Percentiles rank a stretch among this genome's conserved stretches.
phyloP scores from a whole-genome alignment of 179 eudicot species.

The Actinidia arguta region DNA sequence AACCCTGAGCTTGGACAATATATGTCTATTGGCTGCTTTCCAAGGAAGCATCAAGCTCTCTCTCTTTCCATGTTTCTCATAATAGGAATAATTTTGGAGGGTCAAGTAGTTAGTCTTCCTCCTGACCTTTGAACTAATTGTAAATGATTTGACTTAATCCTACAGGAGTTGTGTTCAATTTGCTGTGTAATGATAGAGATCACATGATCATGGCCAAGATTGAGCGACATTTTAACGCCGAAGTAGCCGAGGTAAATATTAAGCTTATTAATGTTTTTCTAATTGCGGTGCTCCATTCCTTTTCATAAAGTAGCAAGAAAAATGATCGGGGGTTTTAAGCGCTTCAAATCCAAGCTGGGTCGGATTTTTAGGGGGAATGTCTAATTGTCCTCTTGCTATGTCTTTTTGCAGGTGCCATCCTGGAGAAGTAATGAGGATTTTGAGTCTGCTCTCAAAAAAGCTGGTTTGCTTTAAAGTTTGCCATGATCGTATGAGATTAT shows the following conservation, averaged over 20 bases:
- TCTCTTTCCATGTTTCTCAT: background rate
- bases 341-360: background rate
- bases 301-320: background rate
- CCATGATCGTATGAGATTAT: background rate
- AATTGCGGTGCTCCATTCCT: background rate
- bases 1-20: background rate
- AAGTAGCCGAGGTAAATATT: constrained; percentile 54
- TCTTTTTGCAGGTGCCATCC: constrained; percentile 58
- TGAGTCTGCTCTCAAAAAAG: constrained; percentile 30
- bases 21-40: background rate
- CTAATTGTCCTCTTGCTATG: background rate
- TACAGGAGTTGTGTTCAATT: constrained; percentile 82
- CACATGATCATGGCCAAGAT: constrained; percentile 63
- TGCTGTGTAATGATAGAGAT: constrained; percentile 60
- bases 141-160: background rate
- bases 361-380: background rate
- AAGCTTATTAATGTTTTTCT: background rate
- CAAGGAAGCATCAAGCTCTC: background rate
- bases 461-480: constrained; percentile 19
- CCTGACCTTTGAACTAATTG: background rate
- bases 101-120: background rate
- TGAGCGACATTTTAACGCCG: constrained; percentile 62
- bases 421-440: constrained; percentile 54
- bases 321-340: background rate
- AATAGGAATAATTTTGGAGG: background rate